Base-by-base conservation (phyloP, 495 filamentous ascomycete genomes). In the Extremus antarcticus region DNA sequence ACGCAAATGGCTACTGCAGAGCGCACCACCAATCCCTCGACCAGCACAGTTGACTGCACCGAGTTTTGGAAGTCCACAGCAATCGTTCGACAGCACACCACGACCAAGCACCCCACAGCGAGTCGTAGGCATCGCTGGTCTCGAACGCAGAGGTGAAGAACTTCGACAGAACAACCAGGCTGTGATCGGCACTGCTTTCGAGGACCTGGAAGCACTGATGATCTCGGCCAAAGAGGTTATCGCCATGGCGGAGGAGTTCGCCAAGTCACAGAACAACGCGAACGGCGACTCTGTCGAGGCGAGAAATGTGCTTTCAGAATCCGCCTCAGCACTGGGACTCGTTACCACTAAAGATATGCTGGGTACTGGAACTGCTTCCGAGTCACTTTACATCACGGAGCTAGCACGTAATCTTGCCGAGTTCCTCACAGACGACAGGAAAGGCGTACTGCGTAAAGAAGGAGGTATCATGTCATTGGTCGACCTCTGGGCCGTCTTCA, bases 401-500 rank as follows among this genome's bases (percentile, higher is more conserved):
- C 74, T 99, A 16, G 83, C 91, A 1, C 80, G 90, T 50, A 92
- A 92, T 56, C 66, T 97, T 19, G 92, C 92, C 1, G 92, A 98
- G 70, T 96, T 94, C 64, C 73, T 97, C 7, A 94, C 90, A 0
- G 91, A 97, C 67, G 92, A 98, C 66, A 73, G 82, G 1, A 78
- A 84, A 46, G 90, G 90, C 0, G 76, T 97, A 11, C 69, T 99
- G 21, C 80, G 77, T 52, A 82, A 77, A 51, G 90, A 94, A 63
- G 94, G 92, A 10, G 92, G 92, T 0, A 94, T 97, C 59, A 88
- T 97, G 68, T 94, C 82, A 51, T 77, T 99, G 8, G 91, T 97
- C 20, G 92, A 99, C 64, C 76, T 97, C 1, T 99, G 92, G 92
- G 90, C 92, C 8, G 78, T 95, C 29, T 96, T 96, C 74, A 99